Base-by-base conservation (phyloP, 2,329 filamentous ascomycete species). In the Penicillium janthinellum region DNA sequence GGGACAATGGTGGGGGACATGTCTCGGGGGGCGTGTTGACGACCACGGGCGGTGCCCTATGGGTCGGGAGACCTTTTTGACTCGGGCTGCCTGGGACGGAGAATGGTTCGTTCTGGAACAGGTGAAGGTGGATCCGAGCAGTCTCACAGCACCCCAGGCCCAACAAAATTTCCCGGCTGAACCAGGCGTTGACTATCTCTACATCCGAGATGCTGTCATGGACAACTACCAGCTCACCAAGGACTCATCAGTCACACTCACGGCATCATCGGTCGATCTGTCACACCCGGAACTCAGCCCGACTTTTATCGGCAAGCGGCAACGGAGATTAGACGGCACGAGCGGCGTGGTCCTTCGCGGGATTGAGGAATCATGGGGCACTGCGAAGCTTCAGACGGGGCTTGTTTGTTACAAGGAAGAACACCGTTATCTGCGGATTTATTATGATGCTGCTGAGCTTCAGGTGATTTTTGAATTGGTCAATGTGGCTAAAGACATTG, bases 51-150 rank as follows among this genome's bases (percentile, higher is more conserved):
- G 67, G n/a, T 70, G 47, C 45, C 47, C 66, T 12, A 68, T 75
- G 68, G 74, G 75, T 7, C 60, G 75, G 5, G 75, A 77, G 55
- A 73, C 69, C 1, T 74, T 76, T 54, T 60, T 77, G 17, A 71
- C 69, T 2, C 56, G 57, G 1, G 71, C 59, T 0, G 56, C 52
- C 22, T 77, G 74, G 75, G 52, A 60, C 1, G 58, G 41, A 44
- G 65, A 35, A 5, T 63, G 58, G 60, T 58, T 51, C 7, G 20
- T 51, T 20, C 50, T 66, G 4, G 56, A 63, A 11, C 60, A 61
- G 66, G 48, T 73, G 56, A 57, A 63, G 62, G 12, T 70, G 64
- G 70, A 65, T 62, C 41, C 41, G 38, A 35, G 45, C 4, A 28
- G 47, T 50, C 37, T 59, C 34, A 20, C 49, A 11, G 49, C 49